Base-by-base conservation (phyloP, 2,329 filamentous ascomycete genomes). In the Elsinoe fawcettii region DNA sequence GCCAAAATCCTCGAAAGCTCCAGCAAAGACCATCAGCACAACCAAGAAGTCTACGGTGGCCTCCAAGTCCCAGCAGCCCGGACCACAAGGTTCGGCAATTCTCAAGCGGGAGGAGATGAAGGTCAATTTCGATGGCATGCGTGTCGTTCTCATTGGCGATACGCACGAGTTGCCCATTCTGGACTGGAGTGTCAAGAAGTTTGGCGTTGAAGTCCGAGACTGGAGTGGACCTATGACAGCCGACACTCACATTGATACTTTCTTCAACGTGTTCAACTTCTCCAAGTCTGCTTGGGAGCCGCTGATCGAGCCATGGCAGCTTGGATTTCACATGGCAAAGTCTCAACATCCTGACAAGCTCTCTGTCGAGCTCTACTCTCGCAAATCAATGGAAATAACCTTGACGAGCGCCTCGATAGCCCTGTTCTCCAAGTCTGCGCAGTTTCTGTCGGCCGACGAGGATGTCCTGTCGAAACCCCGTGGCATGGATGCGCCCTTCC, bases 211-310 rank as follows among this genome's bases (percentile, higher is more conserved):
- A 46, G 88, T 95, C 3, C 84, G 87, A 63, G 90, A 99, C 68
- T 99, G 93, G 93, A 92, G 92, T 1, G 86, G 85, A 4, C 86
- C 85, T 20, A 79, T 99, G 70, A 90, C 85, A 66, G 92, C 89
- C 0, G 90, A 96, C 67, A 88, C 90, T 0, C 87, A 83, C n/a
- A 85, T 99, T 49, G 90, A 96, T 61, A 90, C 92, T 62, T 96
- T 96, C 71, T 82, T 95, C 65, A 99, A 97, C 66, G 86, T 99
- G 23, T 99, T 96, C 77, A 99, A 99, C 72, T 99, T 99, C 73
- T 93, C 93, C 12, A 99, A 99, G 70, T 99, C 93, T 0, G 90
- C 90, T 2, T 99, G 93, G 93, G 93, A 99, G 70, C 93, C 93
- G 2, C 74, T 99, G 32, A 83, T 99, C 23, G 93, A 99, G 69